These are phyloP conservation scores for Tremellales sp. DNA, from an alignment of 1,284 basidiomycete genomes.

Conservation along the genomic window DNA sequence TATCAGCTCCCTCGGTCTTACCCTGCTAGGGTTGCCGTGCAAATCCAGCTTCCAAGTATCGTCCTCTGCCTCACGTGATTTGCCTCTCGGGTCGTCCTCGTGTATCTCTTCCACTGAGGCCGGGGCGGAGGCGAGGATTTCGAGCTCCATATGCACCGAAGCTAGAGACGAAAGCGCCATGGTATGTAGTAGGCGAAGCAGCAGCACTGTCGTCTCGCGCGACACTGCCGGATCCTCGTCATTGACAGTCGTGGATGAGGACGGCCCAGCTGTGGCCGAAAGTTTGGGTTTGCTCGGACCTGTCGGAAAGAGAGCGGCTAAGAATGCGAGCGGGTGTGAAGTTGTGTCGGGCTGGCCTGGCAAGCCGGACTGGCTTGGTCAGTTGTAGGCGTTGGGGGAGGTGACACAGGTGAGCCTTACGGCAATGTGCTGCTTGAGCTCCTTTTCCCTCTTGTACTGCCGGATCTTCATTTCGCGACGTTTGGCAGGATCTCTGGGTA, in stretches of 20 bases:
- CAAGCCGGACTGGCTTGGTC: slow-evolving; percentile 59
- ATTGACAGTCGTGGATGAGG: slow-evolving; percentile 46
- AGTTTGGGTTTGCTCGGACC: neutral
- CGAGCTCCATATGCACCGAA: slow-evolving; percentile 67
- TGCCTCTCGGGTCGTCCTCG: slow-evolving; percentile 36
- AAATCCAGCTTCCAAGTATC: slow-evolving; percentile 73
- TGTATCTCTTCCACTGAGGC: slow-evolving; percentile 14
- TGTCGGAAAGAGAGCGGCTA: slow-evolving; percentile 29
- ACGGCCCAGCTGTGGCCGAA: slow-evolving; percentile 4
- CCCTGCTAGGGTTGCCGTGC: slow-evolving; percentile 22
- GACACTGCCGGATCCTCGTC: slow-evolving; percentile 56
- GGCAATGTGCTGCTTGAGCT: slow-evolving; percentile 64
- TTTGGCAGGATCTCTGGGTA: slow-evolving; percentile 61
- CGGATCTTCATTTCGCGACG: slow-evolving; percentile 80
- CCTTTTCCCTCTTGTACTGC: slow-evolving; percentile 79
- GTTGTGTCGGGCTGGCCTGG: slow-evolving; percentile 51
- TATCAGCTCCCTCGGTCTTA: slow-evolving; percentile 57
- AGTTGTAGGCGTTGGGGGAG: neutral
- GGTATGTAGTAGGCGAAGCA: slow-evolving; percentile 69
- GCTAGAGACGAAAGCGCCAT: slow-evolving; percentile 66
- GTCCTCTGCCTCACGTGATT: slow-evolving; percentile 46
- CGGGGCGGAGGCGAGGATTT: slow-evolving; percentile 60
- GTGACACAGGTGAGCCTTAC: no score
- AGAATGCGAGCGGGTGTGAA: slow-evolving; percentile 27
- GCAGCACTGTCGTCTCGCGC: slow-evolving; percentile 63